Evolutionary conservation across 495 filamentous ascomycete genomes (phyloP).

Genomic region (Poronia punctata): DNA sequence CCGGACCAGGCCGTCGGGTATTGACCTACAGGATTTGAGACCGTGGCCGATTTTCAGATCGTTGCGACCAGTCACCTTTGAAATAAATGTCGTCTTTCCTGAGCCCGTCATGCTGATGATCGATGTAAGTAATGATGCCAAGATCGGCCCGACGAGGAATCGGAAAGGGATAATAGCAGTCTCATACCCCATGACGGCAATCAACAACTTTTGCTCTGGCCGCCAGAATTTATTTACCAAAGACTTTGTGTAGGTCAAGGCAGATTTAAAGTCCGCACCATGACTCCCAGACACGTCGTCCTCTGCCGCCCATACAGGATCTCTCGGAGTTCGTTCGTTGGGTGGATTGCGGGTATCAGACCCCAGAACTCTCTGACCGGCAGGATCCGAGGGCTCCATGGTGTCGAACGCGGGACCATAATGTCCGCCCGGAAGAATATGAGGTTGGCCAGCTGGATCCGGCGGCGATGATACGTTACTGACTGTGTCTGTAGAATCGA

Average conservation of each 20-base stretch:
- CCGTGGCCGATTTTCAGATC: conserved; percentile 22
- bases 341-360: not conserved
- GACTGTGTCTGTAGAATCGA: conserved; percentile 2
- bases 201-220: conserved; percentile 11
- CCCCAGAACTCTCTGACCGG: not conserved
- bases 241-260: conserved; percentile 2
- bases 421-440: not conserved
- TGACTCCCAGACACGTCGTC: no score
- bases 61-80: conserved; percentile 21
- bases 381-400: not conserved
- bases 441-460: not conserved
- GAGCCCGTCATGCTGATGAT: conserved; percentile 27
- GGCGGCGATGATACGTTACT: conserved; percentile 2
- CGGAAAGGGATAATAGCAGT: not conserved
- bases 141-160: not conserved
- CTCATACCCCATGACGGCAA: conserved; percentile 24
- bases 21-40: conserved; percentile 24
- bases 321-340: not conserved
- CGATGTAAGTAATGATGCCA: not conserved
- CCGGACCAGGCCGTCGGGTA: not conserved
- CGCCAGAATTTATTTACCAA: not conserved
- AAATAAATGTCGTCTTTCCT: conserved; percentile 39
- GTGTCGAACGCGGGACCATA: conserved; percentile 1
- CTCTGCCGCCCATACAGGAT: not conserved
- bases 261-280: no score